Evolutionary conservation across 345 rosid species (phyloP), one percentile per base, ranked within the genome.

Genomic region (Conringia planisiliqua): DNA sequence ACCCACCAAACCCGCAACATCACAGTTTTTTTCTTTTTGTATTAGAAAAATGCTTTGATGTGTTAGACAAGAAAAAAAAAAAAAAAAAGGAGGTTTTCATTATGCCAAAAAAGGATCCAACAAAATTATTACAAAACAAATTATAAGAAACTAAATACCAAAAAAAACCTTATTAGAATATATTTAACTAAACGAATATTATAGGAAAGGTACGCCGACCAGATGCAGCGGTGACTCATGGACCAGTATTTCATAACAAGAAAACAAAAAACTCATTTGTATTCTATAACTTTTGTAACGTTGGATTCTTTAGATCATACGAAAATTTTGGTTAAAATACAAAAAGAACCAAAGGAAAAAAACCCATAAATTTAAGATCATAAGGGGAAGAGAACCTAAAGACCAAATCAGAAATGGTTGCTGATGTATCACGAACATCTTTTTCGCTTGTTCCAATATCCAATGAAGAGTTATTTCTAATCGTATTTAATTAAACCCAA

Each of bases 201-300:
- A 39, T 50, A 60, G 9, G n/a, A 30, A 66, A 26, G 80, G 70
- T 54, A 38, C 66, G 67, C 72, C 76, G 80, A 70, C 80, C 72
- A 77, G 66, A 64, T 56, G 76, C 66, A 55, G 38, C 18, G 61
- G 58, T 56, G 80, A 76, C 61, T 76, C 75, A 77, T 70, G 71
- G 27, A 7, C 3, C 30, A 36, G 17, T 62, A n/a, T 54, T 43
- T 62, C 38, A 46, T 62, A 54, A 54, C 55, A 77, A 70, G 67
- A 70, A 77, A 55, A 77, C 71, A 77, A 75, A 71, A 0, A 59
- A 33, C 47, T 22, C 59, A 24, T 33, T 60, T 35, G 46, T 47
- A 32, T 20, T 44, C 11, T 32, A 12, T 10, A 46, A 59, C 35
- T 71, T 58, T 70, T 59, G 20, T 43, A 70, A 59, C 36, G 22